Base-by-base conservation (phyloP, 345 rosid species). In the Eucalyptus tenuipes region DNA sequence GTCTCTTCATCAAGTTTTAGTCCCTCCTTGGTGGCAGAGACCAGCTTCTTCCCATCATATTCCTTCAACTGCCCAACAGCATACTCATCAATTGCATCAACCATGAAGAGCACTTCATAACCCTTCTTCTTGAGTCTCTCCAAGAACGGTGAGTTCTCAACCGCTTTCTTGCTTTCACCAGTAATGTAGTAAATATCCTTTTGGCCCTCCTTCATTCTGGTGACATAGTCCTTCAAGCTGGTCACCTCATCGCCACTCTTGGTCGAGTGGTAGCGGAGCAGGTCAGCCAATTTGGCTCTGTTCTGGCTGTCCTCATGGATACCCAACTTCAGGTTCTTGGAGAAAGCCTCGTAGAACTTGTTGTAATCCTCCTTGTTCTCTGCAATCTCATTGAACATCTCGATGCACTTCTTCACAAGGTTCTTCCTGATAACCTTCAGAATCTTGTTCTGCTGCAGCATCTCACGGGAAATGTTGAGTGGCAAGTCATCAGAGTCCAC, bases 401-500 rank as follows among this genome's bases (percentile, higher is more conserved):
- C 98, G 59, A 96, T 93, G 87, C 98, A 97, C 61, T 97, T 97
- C 94, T 97, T 97, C 88, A 97, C 98, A 5, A 96, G 93, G 89
- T 97, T 97, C 94, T 97, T 97, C 93, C 99, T 92, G 75, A 97
- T 97, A 49, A 97, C 98, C 92, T 97, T 97, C 13, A 97, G 94
- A n/a, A 97, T 97, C 94, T 97, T 97, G 94, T 97, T 97, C 91
- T 97, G 98, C 44, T 97, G 99, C 16, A 97, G 94, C 90, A 88
- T 96, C 92, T 96, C 99, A 52, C 99, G 95, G 49, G 99, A 97
- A 89, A 97, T 97, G 95, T 96, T 97, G 52, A 97, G 98, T 1
- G 99, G 99, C 89, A 97, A 82, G 87, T 97, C 99, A 66, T 97
- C 99, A 8, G 99, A 97, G 89, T 97, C 98, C 15, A 97, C 99